Conservation (phyloP, 495 filamentous ascomycete genomes). For the Endocarpon pusillum region DNA sequence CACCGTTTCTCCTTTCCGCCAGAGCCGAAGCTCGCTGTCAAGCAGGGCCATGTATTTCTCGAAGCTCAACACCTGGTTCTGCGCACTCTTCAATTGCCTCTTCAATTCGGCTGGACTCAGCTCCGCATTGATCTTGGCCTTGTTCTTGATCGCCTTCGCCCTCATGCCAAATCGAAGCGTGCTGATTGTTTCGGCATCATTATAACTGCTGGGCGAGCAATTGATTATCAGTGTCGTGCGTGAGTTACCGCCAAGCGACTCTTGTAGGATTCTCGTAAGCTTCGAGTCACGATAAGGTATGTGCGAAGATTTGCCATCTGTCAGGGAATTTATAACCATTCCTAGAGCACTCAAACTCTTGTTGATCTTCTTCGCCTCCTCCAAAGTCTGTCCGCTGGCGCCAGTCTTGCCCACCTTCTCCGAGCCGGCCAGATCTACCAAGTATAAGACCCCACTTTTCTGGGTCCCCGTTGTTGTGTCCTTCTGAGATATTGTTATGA, state of each 20-base stretch:
- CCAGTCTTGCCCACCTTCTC: slow-evolving; percentile 99
- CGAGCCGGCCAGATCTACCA: slow-evolving; percentile 93
- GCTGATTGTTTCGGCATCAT: slow-evolving; percentile 86
- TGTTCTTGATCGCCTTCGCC: slow-evolving; percentile 98
- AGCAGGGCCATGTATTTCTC: slow-evolving; percentile 70
- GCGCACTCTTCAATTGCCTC: slow-evolving; percentile 74
- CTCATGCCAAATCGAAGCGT: slow-evolving; percentile 91
- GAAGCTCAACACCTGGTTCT: slow-evolving; percentile 74
- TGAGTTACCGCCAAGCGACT: slow-evolving; percentile 91
- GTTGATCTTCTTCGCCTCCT: slow-evolving; percentile 99
- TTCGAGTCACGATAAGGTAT: slow-evolving; percentile 97
- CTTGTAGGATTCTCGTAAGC: slow-evolving; percentile 90
- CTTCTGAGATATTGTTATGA: slow-evolving; percentile 93
- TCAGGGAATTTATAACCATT: slow-evolving; percentile 97
- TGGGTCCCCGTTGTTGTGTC: slow-evolving; percentile 92
- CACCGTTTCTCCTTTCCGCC: slow-evolving; percentile 77
- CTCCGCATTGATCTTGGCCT: slow-evolving; percentile 98
- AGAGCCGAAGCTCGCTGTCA: slow-evolving; percentile 68
- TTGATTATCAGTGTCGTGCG: slow-evolving; percentile 96
- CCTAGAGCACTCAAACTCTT: slow-evolving; percentile 94
- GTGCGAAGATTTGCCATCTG: slow-evolving; percentile 95
- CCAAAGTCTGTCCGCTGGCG: slow-evolving; percentile 89
- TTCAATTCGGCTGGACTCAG: slow-evolving; percentile 91
- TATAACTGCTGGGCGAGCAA: slow-evolving; percentile 95
- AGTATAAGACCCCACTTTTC: slow-evolving; percentile 89